Evolutionary conservation across 345 rosid genomes (phyloP), one percentile per base, ranked within the genome.

Genomic region (Excoecaria agallocha): DNA sequence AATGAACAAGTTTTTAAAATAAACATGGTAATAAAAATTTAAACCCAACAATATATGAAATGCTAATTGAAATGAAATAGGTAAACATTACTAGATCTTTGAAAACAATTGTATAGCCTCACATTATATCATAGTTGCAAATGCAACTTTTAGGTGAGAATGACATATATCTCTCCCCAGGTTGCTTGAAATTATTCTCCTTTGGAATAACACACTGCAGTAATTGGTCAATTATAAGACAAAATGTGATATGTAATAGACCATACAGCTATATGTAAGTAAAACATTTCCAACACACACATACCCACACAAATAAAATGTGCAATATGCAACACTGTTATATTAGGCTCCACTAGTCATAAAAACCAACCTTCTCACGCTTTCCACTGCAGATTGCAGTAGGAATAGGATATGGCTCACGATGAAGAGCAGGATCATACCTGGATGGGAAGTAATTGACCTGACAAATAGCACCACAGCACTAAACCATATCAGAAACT

Each of bases 361-460:
- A 48, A 4, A 9, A 79, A 74, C 78, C 69, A 37, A 90, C 98
- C 97, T 74, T 91, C 77, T 95, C 99, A 65, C 98, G 98, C 76
- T 65, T 87, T 83, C 98, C 98, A 39, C 78, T 81, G 88, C 86
- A 82, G 66, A 78, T 22, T 55, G 77, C 48, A 74, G 94, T 76
- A 59, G 89, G 87, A 51, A 86, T 81, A 19, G 97, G 96, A 80
- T 24, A 81, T 70, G 49, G 82, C 76, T 90, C 89, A 25, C 96
- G 94, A 79, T 91, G 91, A 56, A 92, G 96, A 78, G 78, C 89
- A 4, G 92, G 89, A 80, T 95, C 90, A 49, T 71, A 86, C 80
- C 94, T 91, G 37, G 99, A 95, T 41, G 99, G 97, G 84, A 95
- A 95, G 84, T 95, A 95, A 82, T 95, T 86, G 48, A 95, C 83